phyloP scores from a whole-genome alignment of 768 basidiomycete species.

The Psilocybe tampanensis region DNA sequence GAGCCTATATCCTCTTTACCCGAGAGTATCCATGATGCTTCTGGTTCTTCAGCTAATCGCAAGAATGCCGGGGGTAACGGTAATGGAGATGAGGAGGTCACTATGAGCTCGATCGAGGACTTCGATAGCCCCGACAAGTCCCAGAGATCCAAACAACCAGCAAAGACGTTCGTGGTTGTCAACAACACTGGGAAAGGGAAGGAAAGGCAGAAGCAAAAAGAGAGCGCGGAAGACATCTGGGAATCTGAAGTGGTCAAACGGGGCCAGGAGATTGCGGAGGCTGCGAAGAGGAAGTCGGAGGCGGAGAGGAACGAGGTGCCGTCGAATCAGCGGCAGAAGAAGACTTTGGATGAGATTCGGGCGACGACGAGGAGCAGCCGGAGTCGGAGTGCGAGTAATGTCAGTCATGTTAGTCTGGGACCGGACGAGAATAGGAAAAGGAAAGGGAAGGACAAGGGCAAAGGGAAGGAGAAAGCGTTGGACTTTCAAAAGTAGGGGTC shows the following conservation, averaged over 20 bases:
- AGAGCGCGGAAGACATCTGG: conserved; percentile 20
- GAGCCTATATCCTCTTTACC: conserved; percentile 21
- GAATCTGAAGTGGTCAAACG: conserved; percentile 21
- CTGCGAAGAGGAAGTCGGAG: conserved; percentile 19
- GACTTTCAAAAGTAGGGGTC: no score
- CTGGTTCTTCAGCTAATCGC: neutral
- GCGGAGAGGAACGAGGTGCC: conserved; percentile 2
- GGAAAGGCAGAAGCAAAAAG: conserved; percentile 5
- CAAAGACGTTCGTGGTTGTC: neutral
- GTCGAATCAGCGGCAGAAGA: conserved; percentile 5
- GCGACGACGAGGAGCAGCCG: no score
- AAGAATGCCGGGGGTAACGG: no score
- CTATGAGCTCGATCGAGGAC: conserved; percentile 58
- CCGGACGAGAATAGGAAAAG: no score
- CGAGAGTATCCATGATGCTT: conserved; percentile 22
- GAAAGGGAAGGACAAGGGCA: neutral
- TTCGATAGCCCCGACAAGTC: conserved; percentile 53
- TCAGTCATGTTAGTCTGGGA: neutral
- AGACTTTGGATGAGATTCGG: conserved; percentile 12
- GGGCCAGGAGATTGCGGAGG: conserved; percentile 35
- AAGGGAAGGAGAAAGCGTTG: neutral
- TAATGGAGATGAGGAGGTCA: conserved; percentile 23
- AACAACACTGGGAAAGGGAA: neutral
- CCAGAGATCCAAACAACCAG: conserved; percentile 1
- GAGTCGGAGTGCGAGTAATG: conserved; percentile 9